Base-by-base conservation (phyloP, 208 protist genomes). In the Crithidia brevicula region DNA sequence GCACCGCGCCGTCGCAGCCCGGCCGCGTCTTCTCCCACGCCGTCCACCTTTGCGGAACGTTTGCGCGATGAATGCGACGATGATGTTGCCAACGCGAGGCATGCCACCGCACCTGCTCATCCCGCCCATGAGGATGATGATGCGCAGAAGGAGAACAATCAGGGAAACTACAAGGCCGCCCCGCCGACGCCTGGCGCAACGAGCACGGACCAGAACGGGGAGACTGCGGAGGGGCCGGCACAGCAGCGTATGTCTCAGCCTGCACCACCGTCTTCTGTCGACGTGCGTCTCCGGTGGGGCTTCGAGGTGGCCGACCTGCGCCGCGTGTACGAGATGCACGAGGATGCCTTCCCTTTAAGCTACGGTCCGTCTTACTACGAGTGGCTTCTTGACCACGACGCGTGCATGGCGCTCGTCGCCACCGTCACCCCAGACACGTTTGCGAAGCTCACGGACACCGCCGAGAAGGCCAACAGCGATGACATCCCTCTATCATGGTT, bases 201-300 rank as follows among this genome's bases (percentile, higher is more conserved):
- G n/a, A n/a, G n/a, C n/a, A n/a, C n/a, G n/a, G n/a, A n/a, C n/a
- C n/a, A n/a, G n/a, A n/a, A n/a, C n/a, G n/a, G n/a, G n/a, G n/a
- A n/a, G n/a, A n/a, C n/a, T n/a, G n/a, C n/a, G n/a, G n/a, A n/a
- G n/a, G n/a, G n/a, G n/a, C n/a, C n/a, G 15, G 36, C 36, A 40
- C 36, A 40, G 36, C 36, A 40, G 36, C 15, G 15, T 40, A 13
- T 8, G 13, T 18, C 46, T 51, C 20, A 8, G 46, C 27, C 10
- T 13, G 2, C 27, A 9, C 0, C 36, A n/a, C 15, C 23, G 18
- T 0, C 22, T 22, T 49, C 3, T 20, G 33, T 82, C n/a, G 56
- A 60, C 3, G 30, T 95, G 27, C 72, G 79, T 31, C 64, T 92
- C 43, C 86, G 85, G n/a, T 95, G 90, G 85, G 79, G 83, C 43